These are phyloP conservation scores for Diaporthe aspalathi DNA, from an alignment of 2,329 filamentous ascomycete genomes.

Conservation along the genomic window DNA sequence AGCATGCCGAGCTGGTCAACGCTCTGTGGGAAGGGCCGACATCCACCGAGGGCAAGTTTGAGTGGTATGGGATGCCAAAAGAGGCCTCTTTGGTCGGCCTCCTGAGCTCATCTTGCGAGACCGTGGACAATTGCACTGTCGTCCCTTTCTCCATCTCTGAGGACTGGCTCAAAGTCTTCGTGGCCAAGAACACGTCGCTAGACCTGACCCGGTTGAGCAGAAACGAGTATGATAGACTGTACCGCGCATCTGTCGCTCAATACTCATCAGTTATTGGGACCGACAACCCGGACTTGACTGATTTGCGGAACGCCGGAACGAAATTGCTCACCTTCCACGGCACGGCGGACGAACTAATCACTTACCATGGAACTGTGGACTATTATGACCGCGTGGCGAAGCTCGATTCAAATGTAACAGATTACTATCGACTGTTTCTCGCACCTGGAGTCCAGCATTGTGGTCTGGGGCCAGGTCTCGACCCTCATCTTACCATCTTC, in stretches of 20 bases:
- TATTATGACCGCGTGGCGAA: slow-evolving; percentile 50
- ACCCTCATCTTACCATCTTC: slow-evolving; percentile 48
- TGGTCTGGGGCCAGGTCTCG: slow-evolving; percentile 47
- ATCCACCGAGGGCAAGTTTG: background rate
- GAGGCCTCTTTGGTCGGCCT: background rate
- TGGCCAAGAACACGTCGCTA: slow-evolving; percentile 21
- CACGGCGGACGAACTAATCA: slow-evolving; percentile 51
- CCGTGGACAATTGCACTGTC: slow-evolving; percentile 6
- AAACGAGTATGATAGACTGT: background rate
- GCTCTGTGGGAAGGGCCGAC: slow-evolving; percentile 14
- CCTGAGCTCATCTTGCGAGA: background rate
- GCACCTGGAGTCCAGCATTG: slow-evolving; percentile 66
- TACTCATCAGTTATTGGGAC: slow-evolving; percentile 23
- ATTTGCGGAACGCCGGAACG: slow-evolving; percentile 49
- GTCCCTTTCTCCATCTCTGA: background rate
- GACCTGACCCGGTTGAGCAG: background rate
- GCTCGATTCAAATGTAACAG: slow-evolving; percentile 55
- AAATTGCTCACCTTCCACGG: slow-evolving; percentile 59
- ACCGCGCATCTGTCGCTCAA: slow-evolving; percentile 17
- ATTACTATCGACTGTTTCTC: slow-evolving; percentile 63
- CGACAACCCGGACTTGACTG: slow-evolving; percentile 41
- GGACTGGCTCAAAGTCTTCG: slow-evolving; percentile 25
- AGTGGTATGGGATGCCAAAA: slow-evolving; percentile 30
- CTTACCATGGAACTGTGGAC: slow-evolving; percentile 45
- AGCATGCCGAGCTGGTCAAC: slow-evolving; percentile 25